These are phyloP conservation scores for Penicillium expansum DNA, from an alignment of 2,329 filamentous ascomycete genomes.

Conservation along the genomic window DNA sequence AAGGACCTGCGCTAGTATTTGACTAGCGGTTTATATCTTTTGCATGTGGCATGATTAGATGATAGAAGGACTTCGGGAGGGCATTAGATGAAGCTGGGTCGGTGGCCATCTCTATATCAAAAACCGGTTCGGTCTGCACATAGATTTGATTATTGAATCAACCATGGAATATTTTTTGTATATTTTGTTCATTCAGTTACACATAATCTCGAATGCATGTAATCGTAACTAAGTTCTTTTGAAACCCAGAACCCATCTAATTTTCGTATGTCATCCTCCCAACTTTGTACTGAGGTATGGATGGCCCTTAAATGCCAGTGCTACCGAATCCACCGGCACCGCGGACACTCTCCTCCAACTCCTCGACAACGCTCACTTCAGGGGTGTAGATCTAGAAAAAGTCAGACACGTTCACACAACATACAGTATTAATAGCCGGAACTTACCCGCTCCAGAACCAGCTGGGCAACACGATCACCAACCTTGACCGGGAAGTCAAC, in stretches of 20 bases:
- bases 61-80: not conserved
- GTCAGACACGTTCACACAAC: constrained; percentile 3
- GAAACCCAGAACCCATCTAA: not conserved
- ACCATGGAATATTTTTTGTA: not conserved
- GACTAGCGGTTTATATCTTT: not conserved
- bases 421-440: not conserved
- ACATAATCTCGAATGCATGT: not conserved
- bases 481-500: constrained; percentile 75
- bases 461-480: constrained; percentile 89
- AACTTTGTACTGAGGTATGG: not conserved
- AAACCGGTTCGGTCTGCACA: constrained; percentile 6
- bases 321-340: constrained; percentile 91
- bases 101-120: not conserved
- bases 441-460: constrained; percentile 77
- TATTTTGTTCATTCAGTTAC: not conserved
- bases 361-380: constrained; percentile 81
- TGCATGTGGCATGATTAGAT: not conserved
- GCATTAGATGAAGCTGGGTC: not conserved
- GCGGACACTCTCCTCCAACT: constrained; percentile 85
- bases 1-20: constrained; percentile 17
- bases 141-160: constrained; percentile 12
- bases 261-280: not conserved
- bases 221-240: not conserved
- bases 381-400: constrained; percentile 73
- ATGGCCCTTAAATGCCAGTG: constrained; percentile 57